Evolutionary conservation across 805 yeast genomes (phyloP), one percentile per base, ranked within the genome.

Genomic region (Kluyveromyces lactis): DNA sequence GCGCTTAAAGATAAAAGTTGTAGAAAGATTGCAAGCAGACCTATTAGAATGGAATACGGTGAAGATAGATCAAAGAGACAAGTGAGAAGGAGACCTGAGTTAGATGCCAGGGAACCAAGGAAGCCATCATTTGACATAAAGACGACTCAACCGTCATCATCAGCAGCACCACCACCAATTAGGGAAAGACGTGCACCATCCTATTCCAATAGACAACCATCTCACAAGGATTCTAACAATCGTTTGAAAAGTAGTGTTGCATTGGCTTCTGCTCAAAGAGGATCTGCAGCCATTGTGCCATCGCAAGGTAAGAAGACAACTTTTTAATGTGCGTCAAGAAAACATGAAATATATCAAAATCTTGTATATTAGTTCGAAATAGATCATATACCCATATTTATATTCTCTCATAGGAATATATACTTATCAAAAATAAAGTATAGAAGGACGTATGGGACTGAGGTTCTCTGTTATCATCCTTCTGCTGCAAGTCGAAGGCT

Each of bases 1-100:
- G 97, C 97, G 1, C 67, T 92, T 45, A 77, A 73, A 49, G 90
- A 86, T 47, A 80, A 77, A 58, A 52, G 72, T 26, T 77, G 84
- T 49, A 73, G 74, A 52, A 75, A 69, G 46, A 65, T 86, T 43
- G 75, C 85, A 44, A 80, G 85, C 47, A 71, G 96, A 62, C 77
- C 79, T 1, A 62, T 87, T 49, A 73, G 95, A 62, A 68, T 90
- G 71, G 97, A 92, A 62, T 90, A 67, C 53, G 98, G 98, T 48
- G 96, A 92, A 64, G 97, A 90, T 58, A 74, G 98, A 64, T 81
- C 94, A 31, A 81, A 84, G 64, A 71, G 86, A 57, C 70, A 64
- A 36, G 81, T 79, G n/a, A 67, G 56, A 44, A 59, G 49, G 54
- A 52, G 47, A 50, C 36, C 53, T 40, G 21, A 15, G 5, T 15